A percentile compares a stretch with the other conserved stretches of the same genome.
phyloP scores from a whole-genome alignment of 2,329 filamentous ascomycete genomes.

The Hypoxylon sp. region DNA sequence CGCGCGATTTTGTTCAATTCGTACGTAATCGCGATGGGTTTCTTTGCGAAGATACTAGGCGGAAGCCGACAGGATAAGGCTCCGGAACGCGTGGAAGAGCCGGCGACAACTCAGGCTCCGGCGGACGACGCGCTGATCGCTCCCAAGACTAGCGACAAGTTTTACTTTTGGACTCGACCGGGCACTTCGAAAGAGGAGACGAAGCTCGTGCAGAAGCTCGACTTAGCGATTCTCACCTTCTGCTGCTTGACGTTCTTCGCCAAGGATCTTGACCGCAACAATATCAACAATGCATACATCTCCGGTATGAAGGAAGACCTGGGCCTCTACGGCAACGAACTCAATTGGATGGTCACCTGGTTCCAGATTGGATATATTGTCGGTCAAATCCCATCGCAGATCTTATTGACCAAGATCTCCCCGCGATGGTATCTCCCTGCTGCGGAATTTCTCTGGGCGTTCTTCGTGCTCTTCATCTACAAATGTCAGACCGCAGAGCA shows the following conservation, averaged over 20 bases:
- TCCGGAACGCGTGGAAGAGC: conserved; percentile 4
- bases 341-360: conserved; percentile 40
- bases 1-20: conserved; percentile 9
- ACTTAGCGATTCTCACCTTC: conserved; percentile 38
- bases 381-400: conserved; percentile 37
- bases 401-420: conserved; percentile 39
- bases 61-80: conserved; percentile 13
- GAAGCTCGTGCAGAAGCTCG: conserved; percentile 38
- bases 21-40: conserved; percentile 28
- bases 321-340: conserved; percentile 49
- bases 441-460: conserved; percentile 39
- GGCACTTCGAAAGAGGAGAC: conserved; percentile 38
- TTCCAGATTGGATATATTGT: conserved; percentile 39
- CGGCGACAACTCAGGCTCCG: neutral
- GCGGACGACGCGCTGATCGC: conserved; percentile 19
- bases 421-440: conserved; percentile 42
- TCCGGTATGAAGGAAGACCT: conserved; percentile 52
- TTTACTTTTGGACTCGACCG: conserved; percentile 41
- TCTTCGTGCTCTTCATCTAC: conserved; percentile 41
- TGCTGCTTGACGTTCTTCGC: conserved; percentile 43
- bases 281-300: conserved; percentile 51
- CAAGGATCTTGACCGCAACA: conserved; percentile 43
- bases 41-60: conserved; percentile 18
- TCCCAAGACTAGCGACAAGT: conserved; percentile 31
- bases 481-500: conserved; percentile 46